Evolutionary conservation across 2,329 filamentous ascomycete genomes (phyloP), one percentile per base, ranked within the genome.

Genomic region (Neocucurbitaria cava): DNA sequence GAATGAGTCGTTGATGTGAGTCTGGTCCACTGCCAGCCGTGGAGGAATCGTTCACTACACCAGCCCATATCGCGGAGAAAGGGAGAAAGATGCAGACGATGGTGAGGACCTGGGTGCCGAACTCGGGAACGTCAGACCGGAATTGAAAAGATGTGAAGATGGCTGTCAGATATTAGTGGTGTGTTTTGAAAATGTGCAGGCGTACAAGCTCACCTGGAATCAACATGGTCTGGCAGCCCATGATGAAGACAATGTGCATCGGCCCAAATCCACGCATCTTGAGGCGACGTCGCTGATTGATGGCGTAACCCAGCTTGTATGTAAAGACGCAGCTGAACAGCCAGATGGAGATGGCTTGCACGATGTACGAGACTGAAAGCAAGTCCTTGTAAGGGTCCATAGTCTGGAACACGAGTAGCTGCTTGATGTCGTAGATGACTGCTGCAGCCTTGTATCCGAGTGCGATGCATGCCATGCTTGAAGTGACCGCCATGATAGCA

Each of bases 161-260:
- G 21, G 83, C 87, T 89, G 55, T 6, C 17, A 9, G 15, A 5
- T n/a, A 56, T 71, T 63, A 69, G 66, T 58, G 36, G 26, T 55
- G 46, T 55, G 45, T 49, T 43, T 46, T 21, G 40, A 24, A 23
- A 3, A 26, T 8, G 23, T 15, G 15, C 8, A 8, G 3, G 6
- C 15, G 28, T 21, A 31, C 31, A 24, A 39, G 46, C 64, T 26
- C 68, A 87, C 87, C 82, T 68, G 87, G 87, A 57, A 89, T 78
- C 30, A 87, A 67, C 79, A 90, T 80, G 1, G 87, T 89, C 73
- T 89, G 87, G 57, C 84, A 86, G 43, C 85, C 84, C 82, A 89
- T 88, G 64, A 89, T 82, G 69, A 87, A 87, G 56, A 89, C 84
- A 52, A 87, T 82, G 62, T 87, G 85, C 80, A 89, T 85, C 1